These are phyloP conservation scores for Aspergillus incahuasiensis DNA, from an alignment of 495 filamentous ascomycete genomes.

Conservation along the genomic window DNA sequence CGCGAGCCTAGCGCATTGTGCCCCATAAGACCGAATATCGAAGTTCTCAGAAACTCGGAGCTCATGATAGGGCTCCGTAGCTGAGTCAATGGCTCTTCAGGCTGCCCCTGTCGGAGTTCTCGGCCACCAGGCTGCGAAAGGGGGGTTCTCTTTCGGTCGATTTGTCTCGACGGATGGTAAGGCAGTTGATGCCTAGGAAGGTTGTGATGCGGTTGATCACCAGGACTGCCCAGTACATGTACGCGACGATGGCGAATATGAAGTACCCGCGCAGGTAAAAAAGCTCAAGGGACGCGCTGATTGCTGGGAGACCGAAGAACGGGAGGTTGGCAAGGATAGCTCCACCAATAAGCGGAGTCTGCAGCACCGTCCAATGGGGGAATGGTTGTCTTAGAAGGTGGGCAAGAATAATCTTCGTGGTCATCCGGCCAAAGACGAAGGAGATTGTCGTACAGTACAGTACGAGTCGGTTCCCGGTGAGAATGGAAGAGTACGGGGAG, in stretches of 20 bases:
- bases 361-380: constrained; percentile 91
- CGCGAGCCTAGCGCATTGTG: not conserved
- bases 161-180: constrained; percentile 74
- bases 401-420: constrained; percentile 97
- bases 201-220: constrained; percentile 89
- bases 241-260: constrained; percentile 71
- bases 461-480: constrained; percentile 77
- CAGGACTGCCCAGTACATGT: constrained; percentile 86
- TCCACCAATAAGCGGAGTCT: constrained; percentile 78
- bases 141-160: constrained; percentile 34
- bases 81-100: constrained; percentile 17
- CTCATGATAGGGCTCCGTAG: not conserved
- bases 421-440: constrained; percentile 99
- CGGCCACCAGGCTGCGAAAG: constrained; percentile 34
- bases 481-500: constrained; percentile 74
- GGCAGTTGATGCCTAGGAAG: constrained; percentile 87
- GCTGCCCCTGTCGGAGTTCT: constrained; percentile 16
- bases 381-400: constrained; percentile 92
- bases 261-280: constrained; percentile 82
- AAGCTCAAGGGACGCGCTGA: constrained; percentile 59
- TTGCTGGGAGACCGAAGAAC: constrained; percentile 61
- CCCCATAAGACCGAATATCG: not conserved
- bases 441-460: constrained; percentile 91
- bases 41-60: not conserved
- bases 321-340: constrained; percentile 82